Base-by-base conservation (phyloP, 345 rosid species). In the Linum lewisii region DNA sequence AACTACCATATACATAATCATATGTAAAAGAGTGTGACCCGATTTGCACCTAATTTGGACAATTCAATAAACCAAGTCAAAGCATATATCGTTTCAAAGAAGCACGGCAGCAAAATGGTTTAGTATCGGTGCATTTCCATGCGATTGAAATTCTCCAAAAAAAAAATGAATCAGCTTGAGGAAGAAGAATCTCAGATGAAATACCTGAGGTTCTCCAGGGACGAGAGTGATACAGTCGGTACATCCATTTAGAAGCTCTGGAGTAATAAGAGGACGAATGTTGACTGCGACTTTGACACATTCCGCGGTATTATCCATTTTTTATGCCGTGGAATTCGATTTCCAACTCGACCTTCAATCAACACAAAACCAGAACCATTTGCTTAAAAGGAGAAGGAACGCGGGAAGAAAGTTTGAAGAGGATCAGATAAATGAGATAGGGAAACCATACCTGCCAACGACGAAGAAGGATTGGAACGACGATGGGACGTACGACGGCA, bases 151-250 rank as follows among this genome's bases (percentile, higher is more conserved):
- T 58, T 51, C 54, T 25, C 53, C 49, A 36, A 44, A 22, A 29
- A 45, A n/a, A 60, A 9, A 16, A 49, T 32, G 63, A 49, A 45
- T 6, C 8, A 15, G 49, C 9, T 57, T 5, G 36, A 9, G 25
- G 23, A 54, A 36, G 4, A 18, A 14, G 21, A 32, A 5, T 14
- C 24, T 10, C n/a, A 29, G 29, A 44, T 2, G 9, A 7, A 59
- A 51, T 72, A 85, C 99, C 94, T 93, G 97, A 21, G 99, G 95
- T 64, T 89, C 93, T 0, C 91, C 89, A 1, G 90, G 91, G 19
- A 78, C 76, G 5, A 89, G 79, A 24, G 89, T 81, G 75, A 89
- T 87, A 75, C 97, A 89, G 78, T 93, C 97, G 1, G 89, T 83
- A 50, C 94, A 87, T 21, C 97, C 99, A 53, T 73, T 73, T 14